Conservation (phyloP, 495 filamentous ascomycete species). For the Monascus purpureus region DNA sequence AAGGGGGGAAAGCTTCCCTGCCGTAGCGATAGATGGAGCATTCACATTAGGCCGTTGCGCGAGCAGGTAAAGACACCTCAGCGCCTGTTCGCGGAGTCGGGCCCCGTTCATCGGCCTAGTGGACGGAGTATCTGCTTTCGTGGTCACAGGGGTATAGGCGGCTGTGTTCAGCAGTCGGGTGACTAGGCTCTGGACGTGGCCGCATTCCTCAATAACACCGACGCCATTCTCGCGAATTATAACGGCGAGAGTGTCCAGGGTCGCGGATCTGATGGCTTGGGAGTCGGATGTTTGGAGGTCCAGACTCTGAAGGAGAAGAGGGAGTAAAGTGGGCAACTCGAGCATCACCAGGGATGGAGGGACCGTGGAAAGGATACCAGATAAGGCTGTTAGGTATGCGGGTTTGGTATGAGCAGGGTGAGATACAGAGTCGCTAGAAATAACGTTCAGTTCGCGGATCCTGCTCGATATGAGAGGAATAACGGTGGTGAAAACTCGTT, state of each 20-base stretch:
- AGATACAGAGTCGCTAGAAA: slow-evolving; percentile 6
- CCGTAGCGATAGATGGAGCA: slow-evolving; percentile 17
- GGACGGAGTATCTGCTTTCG: not conserved
- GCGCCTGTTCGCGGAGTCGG: slow-evolving; percentile 34
- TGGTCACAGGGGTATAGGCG: slow-evolving; percentile 3
- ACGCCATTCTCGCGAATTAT: slow-evolving; percentile 45
- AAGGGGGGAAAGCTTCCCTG: slow-evolving; percentile 29
- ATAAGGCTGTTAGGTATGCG: slow-evolving; percentile 53
- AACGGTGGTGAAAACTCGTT: slow-evolving; percentile 49
- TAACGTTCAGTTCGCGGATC: slow-evolving; percentile 35
- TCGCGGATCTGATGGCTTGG: slow-evolving; percentile 44
- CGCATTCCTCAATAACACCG: slow-evolving; percentile 34
- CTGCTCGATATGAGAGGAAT: slow-evolving; percentile 41
- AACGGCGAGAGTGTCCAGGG: slow-evolving; percentile 44
- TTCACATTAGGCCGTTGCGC: slow-evolving; percentile 22
- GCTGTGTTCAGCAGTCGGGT: slow-evolving; percentile 40
- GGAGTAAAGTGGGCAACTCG: slow-evolving; percentile 43
- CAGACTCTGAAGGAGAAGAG: slow-evolving; percentile 58
- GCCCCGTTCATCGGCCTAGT: slow-evolving; percentile 17
- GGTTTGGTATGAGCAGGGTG: slow-evolving; percentile 31
- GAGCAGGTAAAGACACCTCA: slow-evolving; percentile 43
- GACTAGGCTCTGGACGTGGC: slow-evolving; percentile 46
- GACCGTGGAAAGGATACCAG: slow-evolving; percentile 47
- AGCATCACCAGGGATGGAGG: slow-evolving; percentile 45
- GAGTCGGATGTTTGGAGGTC: slow-evolving; percentile 40